A percentile compares a stretch with the other conserved stretches of the same genome.
These are phyloP conservation scores for Schwanniomyces pseudopolymorphus DNA, from an alignment of 805 yeast genomes.

Conservation along the genomic window DNA sequence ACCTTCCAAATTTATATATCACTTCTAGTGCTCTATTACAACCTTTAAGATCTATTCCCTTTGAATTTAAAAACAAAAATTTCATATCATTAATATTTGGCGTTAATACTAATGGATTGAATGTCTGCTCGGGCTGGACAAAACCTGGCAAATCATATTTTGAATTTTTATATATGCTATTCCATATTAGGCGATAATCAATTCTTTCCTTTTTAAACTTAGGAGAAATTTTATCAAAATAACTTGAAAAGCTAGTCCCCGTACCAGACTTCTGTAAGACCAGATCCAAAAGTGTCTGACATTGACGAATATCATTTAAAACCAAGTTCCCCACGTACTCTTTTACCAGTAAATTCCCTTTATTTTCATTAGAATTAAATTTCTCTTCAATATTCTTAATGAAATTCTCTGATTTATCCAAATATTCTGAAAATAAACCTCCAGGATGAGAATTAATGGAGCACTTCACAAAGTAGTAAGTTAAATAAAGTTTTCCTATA, in stretches of 20 bases:
- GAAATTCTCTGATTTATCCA: not conserved
- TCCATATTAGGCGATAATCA: conserved; percentile 4
- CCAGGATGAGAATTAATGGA: conserved; percentile 4
- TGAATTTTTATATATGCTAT: not conserved
- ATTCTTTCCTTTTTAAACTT: not conserved
- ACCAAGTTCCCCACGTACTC: conserved; percentile 4
- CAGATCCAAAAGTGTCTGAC: not conserved
- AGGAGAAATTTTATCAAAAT: not conserved
- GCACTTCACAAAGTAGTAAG: conserved; percentile 5
- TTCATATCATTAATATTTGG: not conserved
- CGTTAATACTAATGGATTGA: conserved; percentile 1
- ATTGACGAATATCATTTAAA: not conserved
- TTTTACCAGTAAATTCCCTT: not conserved
- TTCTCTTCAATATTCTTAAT: not conserved
- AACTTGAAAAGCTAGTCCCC: not conserved
- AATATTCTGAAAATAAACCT: not conserved
- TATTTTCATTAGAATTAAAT: not conserved
- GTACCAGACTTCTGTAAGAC: not conserved
- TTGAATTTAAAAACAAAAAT: not conserved
- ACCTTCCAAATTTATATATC: conserved; percentile 6
- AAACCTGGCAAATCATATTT: conserved; percentile 3
- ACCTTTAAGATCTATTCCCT: not conserved
- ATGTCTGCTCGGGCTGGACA: not conserved
- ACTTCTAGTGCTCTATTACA: not conserved
- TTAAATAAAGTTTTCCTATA: conserved; percentile 6